Evolutionary conservation across 768 basidiomycete genomes (phyloP), one percentile per base, ranked within the genome.

Genomic region (Lactarius hatsudake): DNA sequence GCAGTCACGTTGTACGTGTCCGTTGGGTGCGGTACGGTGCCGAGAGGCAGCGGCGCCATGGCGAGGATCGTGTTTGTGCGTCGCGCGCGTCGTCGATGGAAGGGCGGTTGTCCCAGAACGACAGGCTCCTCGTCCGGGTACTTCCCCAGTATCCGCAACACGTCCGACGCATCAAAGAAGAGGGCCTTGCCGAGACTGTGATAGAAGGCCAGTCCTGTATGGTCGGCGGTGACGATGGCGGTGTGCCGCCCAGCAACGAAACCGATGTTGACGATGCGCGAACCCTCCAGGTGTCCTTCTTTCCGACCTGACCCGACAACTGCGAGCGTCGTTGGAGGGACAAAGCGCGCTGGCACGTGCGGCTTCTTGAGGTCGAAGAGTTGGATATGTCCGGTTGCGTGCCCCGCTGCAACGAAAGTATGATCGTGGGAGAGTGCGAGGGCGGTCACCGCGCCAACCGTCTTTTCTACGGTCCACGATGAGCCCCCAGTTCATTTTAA

Each of bases 211-310:
- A 98, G 82, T 0, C 97, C 97, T 71, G 83, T 79, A 65, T 96
- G 92, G 74, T 98, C 97, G 2, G 93, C 91, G 5, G 90, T 89
- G 48, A 98, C 86, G 59, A 98, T 84, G 5, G 94, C 95, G 2
- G 97, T 98, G 72, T 97, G 96, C 48, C 96, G 84, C 23, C 88
- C 89, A 15, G 93, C 94, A 9, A 98, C 85, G 73, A 99, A 99
- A 34, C 86, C 88, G 53, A 99, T 78, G 73, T 82, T 89, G 65
- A 91, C 80, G 58, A 99, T 95, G 18, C 85, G 84, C 2, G 92
- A 90, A 13, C 91, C 91, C 28, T 80, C 76, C 20, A 98, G 78
- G 75, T 99, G 93, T 20, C 97, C 91, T 79, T 97, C 90, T 74
- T 92, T 86, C 68, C 92, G 78, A 32, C 93, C 91, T 13, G 89